Evolutionary conservation across 2,329 filamentous ascomycete genomes (phyloP), one percentile per base, ranked within the genome.

Genomic region (Trichoderma sp.): DNA sequence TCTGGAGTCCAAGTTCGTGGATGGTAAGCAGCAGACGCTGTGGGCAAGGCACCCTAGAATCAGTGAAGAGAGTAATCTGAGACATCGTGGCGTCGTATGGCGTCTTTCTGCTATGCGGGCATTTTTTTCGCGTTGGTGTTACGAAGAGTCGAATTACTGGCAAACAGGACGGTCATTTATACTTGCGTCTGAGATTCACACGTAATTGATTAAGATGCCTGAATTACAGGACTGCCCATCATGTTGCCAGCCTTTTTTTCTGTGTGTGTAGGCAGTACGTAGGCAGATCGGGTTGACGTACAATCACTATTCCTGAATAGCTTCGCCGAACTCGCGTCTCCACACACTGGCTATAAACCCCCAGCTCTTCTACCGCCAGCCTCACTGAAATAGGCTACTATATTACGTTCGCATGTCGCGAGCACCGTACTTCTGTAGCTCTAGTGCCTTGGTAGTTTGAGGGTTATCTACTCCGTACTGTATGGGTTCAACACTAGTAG

Each of bases 211-310:
- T 20, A 12, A 17, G 63, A 34, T 17, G 63, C 63, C 63, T 66
- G 17, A n/a, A 15, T 5, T 3, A 23, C 36, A 26, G n/a, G 28
- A 11, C n/a, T 7, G 12, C 7, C n/a, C 43, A 11, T 26, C 28
- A 17, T 2, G 6, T n/a, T 8, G 15, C 7, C 7, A n/a, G 9
- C 7, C 17, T n/a, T 39, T 39, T 17, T 39, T 4, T 6, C n/a
- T 6, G 20, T 13, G 20, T 2, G 6, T 2, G 20, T 23, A 53
- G 4, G 47, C 3, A 23, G 39, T 43, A 17, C 15, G 28, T 50
- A 65, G 62, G 62, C 62, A 65, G 62, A 53, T 53, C 4, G 12
- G 12, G 62, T 53, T 65, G 62, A 65, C 62, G 62, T 65, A 65
- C 43, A 53, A n/a, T 57, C 4, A 53, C 63, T 39, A 66, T 57